Percentiles rank a stretch among this genome's conserved stretches.
These are phyloP conservation scores for Sclerotiophoma versabilis DNA, from an alignment of 2,329 filamentous ascomycete species.

Conservation along the genomic window DNA sequence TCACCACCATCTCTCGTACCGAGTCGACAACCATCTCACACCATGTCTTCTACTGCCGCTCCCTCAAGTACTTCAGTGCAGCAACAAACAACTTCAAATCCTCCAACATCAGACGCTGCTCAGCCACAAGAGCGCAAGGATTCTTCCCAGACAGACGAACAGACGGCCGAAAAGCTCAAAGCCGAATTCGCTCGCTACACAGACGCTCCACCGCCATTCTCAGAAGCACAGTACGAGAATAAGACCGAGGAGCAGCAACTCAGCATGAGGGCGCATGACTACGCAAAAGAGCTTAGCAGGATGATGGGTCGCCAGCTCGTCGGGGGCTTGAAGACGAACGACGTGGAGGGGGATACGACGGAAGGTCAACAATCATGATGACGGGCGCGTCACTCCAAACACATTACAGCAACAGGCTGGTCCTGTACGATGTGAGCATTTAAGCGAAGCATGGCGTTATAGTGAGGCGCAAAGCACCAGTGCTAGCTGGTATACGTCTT, in stretches of 20 bases:
- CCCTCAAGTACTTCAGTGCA: neutral
- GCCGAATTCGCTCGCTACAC: constrained; percentile 28
- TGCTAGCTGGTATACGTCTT: constrained; percentile 6
- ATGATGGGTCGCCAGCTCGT: constrained; percentile 39
- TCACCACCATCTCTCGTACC: constrained; percentile 11
- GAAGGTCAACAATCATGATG: neutral
- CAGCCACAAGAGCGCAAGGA: constrained; percentile 15
- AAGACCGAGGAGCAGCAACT: constrained; percentile 33
- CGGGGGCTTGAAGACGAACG: constrained; percentile 24
- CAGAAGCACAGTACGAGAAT: constrained; percentile 31
- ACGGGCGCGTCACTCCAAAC: neutral
- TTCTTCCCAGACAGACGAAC: constrained; percentile 16
- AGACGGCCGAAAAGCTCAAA: constrained; percentile 19
- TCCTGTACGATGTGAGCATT: constrained; percentile 9
- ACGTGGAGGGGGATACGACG: neutral
- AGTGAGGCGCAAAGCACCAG: constrained; percentile 4
- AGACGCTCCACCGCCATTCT: constrained; percentile 32
- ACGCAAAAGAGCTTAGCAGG: constrained; percentile 37
- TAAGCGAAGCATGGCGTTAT: constrained; percentile 13
- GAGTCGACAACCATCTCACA: constrained; percentile 16
- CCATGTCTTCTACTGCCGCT: constrained; percentile 1
- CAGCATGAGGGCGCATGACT: constrained; percentile 33
- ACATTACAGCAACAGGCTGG: constrained; percentile 1
- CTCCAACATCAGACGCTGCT: constrained; percentile 14
- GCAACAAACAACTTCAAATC: neutral